Conservation (phyloP, 495 filamentous ascomycete species). For the Trichoderma orchidacearum region DNA sequence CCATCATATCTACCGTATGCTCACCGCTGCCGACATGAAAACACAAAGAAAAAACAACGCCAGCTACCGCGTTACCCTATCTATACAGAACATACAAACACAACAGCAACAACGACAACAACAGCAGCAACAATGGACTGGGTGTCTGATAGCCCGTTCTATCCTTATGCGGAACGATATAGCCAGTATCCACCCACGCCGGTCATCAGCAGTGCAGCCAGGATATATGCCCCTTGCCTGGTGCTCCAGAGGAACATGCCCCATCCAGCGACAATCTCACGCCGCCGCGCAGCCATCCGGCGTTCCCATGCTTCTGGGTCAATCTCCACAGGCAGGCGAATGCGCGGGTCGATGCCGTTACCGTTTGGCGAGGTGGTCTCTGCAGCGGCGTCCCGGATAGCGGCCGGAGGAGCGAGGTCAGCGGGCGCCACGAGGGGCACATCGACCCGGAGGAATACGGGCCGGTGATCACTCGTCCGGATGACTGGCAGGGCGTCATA, state of each 20-base stretch:
- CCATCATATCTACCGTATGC: not conserved
- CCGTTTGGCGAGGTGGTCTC: not conserved
- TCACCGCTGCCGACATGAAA: too few species aligned
- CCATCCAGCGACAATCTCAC: slow-evolving; percentile 30
- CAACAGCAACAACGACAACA: too few species aligned
- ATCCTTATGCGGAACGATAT: not conserved
- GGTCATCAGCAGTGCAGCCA: slow-evolving; percentile 20
- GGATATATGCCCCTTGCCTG: slow-evolving; percentile 19
- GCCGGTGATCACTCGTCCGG: slow-evolving; percentile 68
- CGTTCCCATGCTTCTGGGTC: slow-evolving; percentile 31
- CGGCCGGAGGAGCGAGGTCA: slow-evolving; percentile 11
- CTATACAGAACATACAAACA: not conserved
- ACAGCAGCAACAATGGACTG: too few species aligned
- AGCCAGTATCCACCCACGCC: slow-evolving; percentile 27
- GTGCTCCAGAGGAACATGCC: slow-evolving; percentile 31
- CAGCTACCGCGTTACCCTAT: too few species aligned
- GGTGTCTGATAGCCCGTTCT: too few species aligned
- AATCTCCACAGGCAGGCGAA: slow-evolving; percentile 22
- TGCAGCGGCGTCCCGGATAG: not conserved
- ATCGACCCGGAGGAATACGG: slow-evolving; percentile 54
- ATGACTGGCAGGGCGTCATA: slow-evolving; percentile 69
- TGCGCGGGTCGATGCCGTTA: slow-evolving; percentile 17
- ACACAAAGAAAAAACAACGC: not conserved
- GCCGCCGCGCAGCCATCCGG: slow-evolving; percentile 20
- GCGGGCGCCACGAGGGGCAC: slow-evolving; percentile 36